These are phyloP conservation scores for Diplodia mutila DNA, from an alignment of 2,329 filamentous ascomycete species.

Conservation along the genomic window DNA sequence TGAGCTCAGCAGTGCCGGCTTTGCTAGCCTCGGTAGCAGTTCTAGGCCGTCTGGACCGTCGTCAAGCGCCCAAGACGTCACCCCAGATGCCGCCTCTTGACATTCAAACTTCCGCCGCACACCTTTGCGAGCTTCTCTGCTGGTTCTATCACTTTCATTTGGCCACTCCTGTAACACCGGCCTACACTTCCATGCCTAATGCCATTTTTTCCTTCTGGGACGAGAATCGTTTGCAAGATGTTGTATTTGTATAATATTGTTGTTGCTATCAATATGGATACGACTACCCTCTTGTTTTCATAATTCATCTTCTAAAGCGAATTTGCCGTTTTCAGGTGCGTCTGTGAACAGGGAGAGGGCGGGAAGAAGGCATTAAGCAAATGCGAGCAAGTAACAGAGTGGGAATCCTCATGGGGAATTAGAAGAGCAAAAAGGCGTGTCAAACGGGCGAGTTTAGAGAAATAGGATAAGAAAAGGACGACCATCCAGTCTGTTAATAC, in stretches of 20 bases:
- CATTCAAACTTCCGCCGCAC: too few relatives aligned
- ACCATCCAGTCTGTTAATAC: slow-evolving; percentile 10
- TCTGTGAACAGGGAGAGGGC: not conserved
- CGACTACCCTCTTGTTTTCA: not conserved
- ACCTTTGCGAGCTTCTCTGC: too few relatives aligned
- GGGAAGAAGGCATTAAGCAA: not conserved
- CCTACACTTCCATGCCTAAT: too few relatives aligned
- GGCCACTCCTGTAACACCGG: too few relatives aligned
- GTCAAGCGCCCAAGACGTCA: too few relatives aligned
- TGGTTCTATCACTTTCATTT: too few relatives aligned
- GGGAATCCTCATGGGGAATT: not conserved
- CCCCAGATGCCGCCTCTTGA: too few relatives aligned
- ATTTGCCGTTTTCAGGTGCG: not conserved
- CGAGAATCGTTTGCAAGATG: not conserved
- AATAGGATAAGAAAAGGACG: not conserved
- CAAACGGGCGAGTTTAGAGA: not conserved
- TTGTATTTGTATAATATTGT: not conserved
- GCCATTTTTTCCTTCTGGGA: too few relatives aligned
- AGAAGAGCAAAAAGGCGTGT: not conserved
- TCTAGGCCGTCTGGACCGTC: too few relatives aligned
- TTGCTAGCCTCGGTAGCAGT: too few relatives aligned
- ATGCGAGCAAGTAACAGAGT: not conserved
- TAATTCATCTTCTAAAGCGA: slow-evolving; percentile 5
- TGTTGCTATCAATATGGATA: not conserved
- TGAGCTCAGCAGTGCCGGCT: too few relatives aligned